Base-by-base conservation (phyloP, 2,329 filamentous ascomycete species). In the Colletotrichum sp. region DNA sequence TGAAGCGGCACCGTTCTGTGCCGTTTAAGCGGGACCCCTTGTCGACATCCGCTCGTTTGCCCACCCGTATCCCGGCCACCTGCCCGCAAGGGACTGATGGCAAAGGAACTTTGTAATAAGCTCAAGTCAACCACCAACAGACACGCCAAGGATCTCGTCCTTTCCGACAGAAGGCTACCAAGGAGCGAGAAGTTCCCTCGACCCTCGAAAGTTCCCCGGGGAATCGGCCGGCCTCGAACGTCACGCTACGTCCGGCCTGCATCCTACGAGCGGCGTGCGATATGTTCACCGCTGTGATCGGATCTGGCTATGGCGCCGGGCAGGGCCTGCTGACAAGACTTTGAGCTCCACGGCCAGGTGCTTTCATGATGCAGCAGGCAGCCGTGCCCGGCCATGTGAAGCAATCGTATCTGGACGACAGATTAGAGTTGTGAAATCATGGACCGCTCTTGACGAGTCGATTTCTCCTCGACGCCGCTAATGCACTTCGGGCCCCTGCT, bases 371-470 rank as follows among this genome's bases (percentile, higher is more conserved):
- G 26, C 57, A 26, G 68, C 57, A 63, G 68, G 26, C 57, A 70
- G 36, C 57, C 68, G 59, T 34, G 68, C 57, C 57, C 57, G 30
- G 30, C 26, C 21, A 24, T 57, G n/a, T 52, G 32, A 55, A 49
- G 36, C 52, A 24, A n/a, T 30, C 65, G 18, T 39, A 16, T 28
- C 34, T 21, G 26, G 62, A 72, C 21, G 72, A 52, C 36, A n/a
- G 69, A 75, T 66, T 72, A 75, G 69, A 75, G 72, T 75, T 75
- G 72, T 49, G 44, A 52, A 21, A 49, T 18, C 15, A 49, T n/a
- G 18, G 36, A 39, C 69, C 60, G 62, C 57, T 49, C 28, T 72
- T 60, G 44, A 67, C 69, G 16, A 28, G 39, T 71, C 39, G 18
- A 39, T 62, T 26, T 24, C 30, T 36, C 30, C 26, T n/a, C 24